Base-by-base conservation (phyloP, 306 rosid genomes). In the Fragaria iinumae region DNA sequence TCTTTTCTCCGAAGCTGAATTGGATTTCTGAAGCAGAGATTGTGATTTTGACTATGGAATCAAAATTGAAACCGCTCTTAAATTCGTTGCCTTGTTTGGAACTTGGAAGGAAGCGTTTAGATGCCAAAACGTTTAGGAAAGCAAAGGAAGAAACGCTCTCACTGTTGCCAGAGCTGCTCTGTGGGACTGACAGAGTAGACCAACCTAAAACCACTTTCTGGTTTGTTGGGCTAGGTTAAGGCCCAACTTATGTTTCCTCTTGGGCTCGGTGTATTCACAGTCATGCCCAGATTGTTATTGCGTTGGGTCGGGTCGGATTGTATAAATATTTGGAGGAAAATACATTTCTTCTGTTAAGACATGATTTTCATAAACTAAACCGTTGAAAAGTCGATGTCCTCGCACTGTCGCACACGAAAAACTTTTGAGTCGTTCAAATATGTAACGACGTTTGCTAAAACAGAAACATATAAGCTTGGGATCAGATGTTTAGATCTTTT, bases 1-100 rank as follows among this genome's bases (percentile, higher is more conserved):
- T 67, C 63, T 29, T 49, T 70, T 68, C 45, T 69, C 36, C 25
- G 52, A 21, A 34, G 57, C 79, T 66, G 47, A 25, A 79, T 41
- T 2, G 18, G 39, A 2, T 50, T 29, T 8, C 71, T 17, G 67
- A 32, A 17, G 20, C 6, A 34, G 13, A 20, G 49, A 82, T 41
- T 80, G 59, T 52, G 69, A 69, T 8, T 16, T 55, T 29, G 7
- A 16, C 67, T 38, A 52, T 0, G 56, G 1, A 11, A 20, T 10
- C 18, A 0, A 4, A 18, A 18, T 39, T 5, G 67, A 62, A 45
- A 16, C 14, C 8, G 29, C 16, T 74, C 77, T 74, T 44, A 74
- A 73, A 74, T 29, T 60, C 69, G 43, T 20, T 39, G 36, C 59
- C 69, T 44, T 23, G 27, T 48, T 43, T 41, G 67, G 55, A 21